Evolutionary conservation across 306 rosid species (phyloP), one percentile per base, ranked within the genome.

Genomic region (Ziziphus jujuba): DNA sequence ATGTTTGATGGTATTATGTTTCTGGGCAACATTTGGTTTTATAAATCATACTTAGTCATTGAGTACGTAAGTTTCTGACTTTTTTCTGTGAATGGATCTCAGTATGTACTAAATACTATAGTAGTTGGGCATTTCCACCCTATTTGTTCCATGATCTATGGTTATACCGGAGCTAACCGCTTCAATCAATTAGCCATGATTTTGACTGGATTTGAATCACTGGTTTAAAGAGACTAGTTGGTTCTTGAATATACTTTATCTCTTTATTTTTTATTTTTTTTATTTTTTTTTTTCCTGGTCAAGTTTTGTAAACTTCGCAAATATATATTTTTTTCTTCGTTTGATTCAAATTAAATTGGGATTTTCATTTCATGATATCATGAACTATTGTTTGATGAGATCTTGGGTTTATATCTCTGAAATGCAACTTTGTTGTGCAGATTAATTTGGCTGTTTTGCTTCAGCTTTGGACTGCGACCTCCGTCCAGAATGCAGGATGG

Each of bases 401-500:
- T 45, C 7, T 16, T 63, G 35, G 40, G 15, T 61, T 47, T 56
- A 52, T 61, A 73, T 62, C 20, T 31, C 80, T 74, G 63, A 21
- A 72, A 61, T 36, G 66, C 10, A 17, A 38, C 57, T 52, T 35
- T 72, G 68, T 36, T 72, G 28, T 82, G 88, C 93, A 93, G 97
- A 80, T 93, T 69, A 43, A 77, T 25, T 74, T 35, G 56, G 97
- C 77, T 58, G 98, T 90, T 72, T 45, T 88, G 74, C 93, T 93
- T 69, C 96, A 88, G 84, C 91, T 93, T 66, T 80, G 79, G 74
- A 84, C 98, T n/a, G 98, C 85, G 15, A 74, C 77, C 49, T 64
- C 81, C 17, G 86, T 90, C 59, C 70, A 65, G 6, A 71, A 80
- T 75, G 88, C 98, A 54, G 82, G 85, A 23, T 90, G 96, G 98